phyloP scores from a whole-genome alignment of 1,139 yeast species.

The Yamadazyma friedrichii region DNA sequence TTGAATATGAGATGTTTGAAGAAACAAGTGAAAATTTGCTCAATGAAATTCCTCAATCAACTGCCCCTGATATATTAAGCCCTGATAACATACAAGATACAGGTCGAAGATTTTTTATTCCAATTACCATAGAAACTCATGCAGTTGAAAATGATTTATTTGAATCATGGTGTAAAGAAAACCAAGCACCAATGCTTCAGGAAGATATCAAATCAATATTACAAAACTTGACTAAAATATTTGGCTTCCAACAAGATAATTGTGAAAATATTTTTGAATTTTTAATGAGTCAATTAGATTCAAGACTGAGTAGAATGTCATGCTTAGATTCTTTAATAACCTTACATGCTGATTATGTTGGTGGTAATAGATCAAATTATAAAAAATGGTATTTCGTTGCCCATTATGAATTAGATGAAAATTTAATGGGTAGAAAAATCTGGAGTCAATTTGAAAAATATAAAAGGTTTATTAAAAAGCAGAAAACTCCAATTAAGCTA shows the following conservation, averaged over 20 bases:
- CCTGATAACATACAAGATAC: not conserved
- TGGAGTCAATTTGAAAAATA: constrained; percentile 14
- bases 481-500: constrained; percentile 6
- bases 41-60: no score
- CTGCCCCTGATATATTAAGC: not conserved
- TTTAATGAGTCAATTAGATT: constrained; percentile 40
- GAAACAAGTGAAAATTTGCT: no score
- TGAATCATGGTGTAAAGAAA: constrained; percentile 34
- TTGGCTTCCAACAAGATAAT: constrained; percentile 39
- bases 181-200: constrained; percentile 24
- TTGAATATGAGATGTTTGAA: no score
- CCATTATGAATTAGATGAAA: constrained; percentile 23
- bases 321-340: constrained; percentile 35
- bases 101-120: not conserved
- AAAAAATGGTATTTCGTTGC: constrained; percentile 44
- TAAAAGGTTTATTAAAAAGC: constrained; percentile 7
- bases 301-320: constrained; percentile 38
- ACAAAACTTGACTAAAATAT: constrained; percentile 18
- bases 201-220: constrained; percentile 23
- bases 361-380: constrained; percentile 40
- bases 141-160: not conserved
- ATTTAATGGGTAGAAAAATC: constrained; percentile 12
- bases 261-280: constrained; percentile 37
- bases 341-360: constrained; percentile 42
- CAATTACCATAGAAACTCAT: constrained; percentile 5